A percentile compares a stretch with the other conserved stretches of the same genome.
phyloP scores from a whole-genome alignment of 352 stramenopile species.

The Globisporangium lucens region DNA sequence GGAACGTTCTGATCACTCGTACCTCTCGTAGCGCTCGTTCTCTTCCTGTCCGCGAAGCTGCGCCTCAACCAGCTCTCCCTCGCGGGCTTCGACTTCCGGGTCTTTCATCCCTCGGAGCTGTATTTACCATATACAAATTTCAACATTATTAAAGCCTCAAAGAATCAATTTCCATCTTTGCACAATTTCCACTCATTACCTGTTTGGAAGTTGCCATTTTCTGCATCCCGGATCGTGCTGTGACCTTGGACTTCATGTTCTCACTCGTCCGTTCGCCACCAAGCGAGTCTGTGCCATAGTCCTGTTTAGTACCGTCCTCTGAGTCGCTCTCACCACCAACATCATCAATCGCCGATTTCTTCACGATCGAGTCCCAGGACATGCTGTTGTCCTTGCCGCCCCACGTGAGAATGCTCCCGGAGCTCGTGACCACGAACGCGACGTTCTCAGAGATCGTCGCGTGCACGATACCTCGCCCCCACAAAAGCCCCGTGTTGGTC shows the following conservation, averaged over 20 bases:
- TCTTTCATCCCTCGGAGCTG: conserved; percentile 42
- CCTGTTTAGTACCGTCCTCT: conserved; percentile 8
- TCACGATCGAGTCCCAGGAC: conserved; percentile 39
- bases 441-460: conserved; percentile 81
- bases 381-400: conserved; percentile 59
- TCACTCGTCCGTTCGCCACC: background rate
- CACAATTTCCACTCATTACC: conserved; percentile 15
- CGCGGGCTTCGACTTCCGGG: conserved; percentile 38
- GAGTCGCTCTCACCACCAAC: conserved; percentile 13
- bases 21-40: conserved; percentile 53
- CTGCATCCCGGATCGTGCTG: conserved; percentile 41
- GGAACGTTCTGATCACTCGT: background rate
- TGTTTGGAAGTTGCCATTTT: conserved; percentile 46
- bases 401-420: conserved; percentile 88
- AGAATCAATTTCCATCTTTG: background rate
- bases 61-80: conserved; percentile 45
- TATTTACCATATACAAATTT: background rate
- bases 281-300: background rate
- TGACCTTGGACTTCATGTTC: conserved; percentile 29
- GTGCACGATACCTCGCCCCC: conserved; percentile 83
- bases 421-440: conserved; percentile 82
- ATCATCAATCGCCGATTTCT: background rate
- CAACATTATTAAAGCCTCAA: background rate
- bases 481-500: conserved; percentile 89
- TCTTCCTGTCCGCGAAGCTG: conserved; percentile 53